Percentiles rank a stretch among this genome's conserved stretches.
phyloP scores from a whole-genome alignment of 2,329 filamentous ascomycete genomes.

The Coccinonectria pachysandricola region DNA sequence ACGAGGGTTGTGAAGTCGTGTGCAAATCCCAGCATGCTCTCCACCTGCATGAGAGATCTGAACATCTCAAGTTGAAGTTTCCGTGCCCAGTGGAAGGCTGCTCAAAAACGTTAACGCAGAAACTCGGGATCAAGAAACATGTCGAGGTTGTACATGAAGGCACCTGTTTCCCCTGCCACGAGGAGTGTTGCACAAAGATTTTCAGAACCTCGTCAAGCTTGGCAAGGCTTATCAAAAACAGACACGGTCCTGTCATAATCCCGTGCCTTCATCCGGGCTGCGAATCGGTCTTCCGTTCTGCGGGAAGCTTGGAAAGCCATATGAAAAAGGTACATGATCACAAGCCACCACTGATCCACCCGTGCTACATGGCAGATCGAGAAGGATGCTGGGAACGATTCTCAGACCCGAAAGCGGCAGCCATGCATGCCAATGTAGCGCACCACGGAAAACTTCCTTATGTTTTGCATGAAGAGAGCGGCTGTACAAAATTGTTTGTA shows the following conservation, averaged over 20 bases:
- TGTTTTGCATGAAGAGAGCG: no score
- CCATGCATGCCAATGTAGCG: no score
- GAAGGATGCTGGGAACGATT: neutral
- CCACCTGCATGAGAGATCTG: constrained; percentile 1
- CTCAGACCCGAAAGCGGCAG: no score
- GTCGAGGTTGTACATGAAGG: constrained; percentile 1
- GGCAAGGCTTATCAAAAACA: constrained; percentile 1
- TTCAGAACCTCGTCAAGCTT: constrained; percentile 1
- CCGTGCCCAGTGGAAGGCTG: constrained; percentile 1
- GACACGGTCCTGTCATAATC: constrained; percentile 1
- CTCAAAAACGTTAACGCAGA: constrained; percentile 1
- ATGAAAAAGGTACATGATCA: constrained; percentile 1
- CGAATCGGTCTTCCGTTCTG: constrained; percentile 1
- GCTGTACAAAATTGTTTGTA: no score
- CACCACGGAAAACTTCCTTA: no score
- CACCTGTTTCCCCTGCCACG: constrained; percentile 1
- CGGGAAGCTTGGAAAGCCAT: constrained; percentile 1
- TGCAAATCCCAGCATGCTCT: constrained; percentile 1
- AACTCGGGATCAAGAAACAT: constrained; percentile 1
- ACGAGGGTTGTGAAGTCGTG: constrained; percentile 1
- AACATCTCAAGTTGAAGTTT: constrained; percentile 1
- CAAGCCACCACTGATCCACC: constrained; percentile 1
- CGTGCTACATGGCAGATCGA: no score
- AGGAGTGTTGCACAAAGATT: constrained; percentile 1
- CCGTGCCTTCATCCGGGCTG: constrained; percentile 1